Base-by-base conservation (phyloP, 495 filamentous ascomycete species). In the Achaetomiella virescens region DNA sequence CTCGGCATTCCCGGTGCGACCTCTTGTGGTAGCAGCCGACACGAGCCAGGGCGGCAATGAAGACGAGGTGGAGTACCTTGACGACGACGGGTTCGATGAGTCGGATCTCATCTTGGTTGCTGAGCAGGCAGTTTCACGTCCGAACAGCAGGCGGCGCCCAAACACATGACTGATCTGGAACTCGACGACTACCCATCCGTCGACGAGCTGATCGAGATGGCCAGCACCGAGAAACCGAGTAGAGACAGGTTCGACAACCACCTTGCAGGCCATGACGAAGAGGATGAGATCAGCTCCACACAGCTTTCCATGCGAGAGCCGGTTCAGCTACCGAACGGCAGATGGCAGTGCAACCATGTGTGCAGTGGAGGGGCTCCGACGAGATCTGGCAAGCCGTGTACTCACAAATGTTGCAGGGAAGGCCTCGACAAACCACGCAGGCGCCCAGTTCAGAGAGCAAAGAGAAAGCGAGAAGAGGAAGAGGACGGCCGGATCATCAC, bases 371-470 rank as follows among this genome's bases (percentile, higher is more conserved):
- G 84, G 35, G 80, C 88, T 56, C 87, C 85, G 57, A 84, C 79
- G n/a, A 82, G 73, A 69, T 81, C 72, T 9, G 72, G 69, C 18
- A 75, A 65, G 31, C 60, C 48, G 18, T 77, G 75, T 57, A 70
- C 62, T 14, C 93, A 98, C 62, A 70, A 83, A 35, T 98, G 93
- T 62, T 98, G 93, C 66, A 83, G 81, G n/a, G 88, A 95, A 44
- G 92, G 92, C 1, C 63, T 93, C 6, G 86, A 91, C 31, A 95
- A 88, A 52, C 86, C 82, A 31, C 84, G 86, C 7, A 90, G 85
- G 55, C 67, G 72, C 1, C 67, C 71, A n/a, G 78, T 74, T 57
- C 58, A 61, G 46, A 71, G 67, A 40, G 53, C 63, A 25, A 72
- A 62, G 53, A 61, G 62, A 21, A 63, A 61, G 27, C 60, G 50